phyloP scores from a whole-genome alignment of 805 yeast genomes.

The Kazachstania viticola region DNA sequence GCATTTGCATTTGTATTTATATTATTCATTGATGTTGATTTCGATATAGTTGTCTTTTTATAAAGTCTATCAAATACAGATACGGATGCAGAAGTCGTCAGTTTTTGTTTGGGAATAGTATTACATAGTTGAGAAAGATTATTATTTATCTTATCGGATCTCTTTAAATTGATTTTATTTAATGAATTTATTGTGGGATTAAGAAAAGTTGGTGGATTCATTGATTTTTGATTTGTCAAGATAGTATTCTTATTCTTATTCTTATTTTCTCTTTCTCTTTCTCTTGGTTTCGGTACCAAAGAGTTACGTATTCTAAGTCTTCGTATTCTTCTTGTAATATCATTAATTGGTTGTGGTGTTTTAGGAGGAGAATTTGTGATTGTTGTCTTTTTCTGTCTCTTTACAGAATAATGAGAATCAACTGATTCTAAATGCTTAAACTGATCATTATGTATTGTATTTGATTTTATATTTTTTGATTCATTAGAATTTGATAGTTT shows the following conservation, averaged over 20 bases:
- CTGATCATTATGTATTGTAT: conserved; percentile 14
- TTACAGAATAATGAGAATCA: conserved; percentile 21
- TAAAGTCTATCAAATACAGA: conserved; percentile 21
- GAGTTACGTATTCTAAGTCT: conserved; percentile 14
- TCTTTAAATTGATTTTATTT: conserved; percentile 5
- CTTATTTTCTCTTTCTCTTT: background rate
- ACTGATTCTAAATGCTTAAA: conserved; percentile 27
- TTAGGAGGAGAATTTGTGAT: conserved; percentile 1
- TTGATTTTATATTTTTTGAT: conserved; percentile 3
- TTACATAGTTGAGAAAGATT: background rate
- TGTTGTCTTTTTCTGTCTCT: background rate
- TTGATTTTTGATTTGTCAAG: conserved; percentile 10
- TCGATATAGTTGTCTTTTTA: conserved; percentile 11
- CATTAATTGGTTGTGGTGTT: conserved; percentile 14
- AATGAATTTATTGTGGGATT: conserved; percentile 18
- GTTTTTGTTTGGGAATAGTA: background rate
- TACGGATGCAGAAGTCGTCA: background rate
- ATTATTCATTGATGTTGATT: conserved; percentile 14
- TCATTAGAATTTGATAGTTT: conserved; percentile 3
- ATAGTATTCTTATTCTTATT: conserved; percentile 10
- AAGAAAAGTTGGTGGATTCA: conserved; percentile 17
- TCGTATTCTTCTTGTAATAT: conserved; percentile 20
- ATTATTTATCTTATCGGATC: background rate
- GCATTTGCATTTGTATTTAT: background rate
- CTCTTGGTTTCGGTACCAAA: conserved; percentile 2